These are phyloP conservation scores for Collybiopsis confluens DNA, from an alignment of 768 basidiomycete genomes.

Conservation along the genomic window DNA sequence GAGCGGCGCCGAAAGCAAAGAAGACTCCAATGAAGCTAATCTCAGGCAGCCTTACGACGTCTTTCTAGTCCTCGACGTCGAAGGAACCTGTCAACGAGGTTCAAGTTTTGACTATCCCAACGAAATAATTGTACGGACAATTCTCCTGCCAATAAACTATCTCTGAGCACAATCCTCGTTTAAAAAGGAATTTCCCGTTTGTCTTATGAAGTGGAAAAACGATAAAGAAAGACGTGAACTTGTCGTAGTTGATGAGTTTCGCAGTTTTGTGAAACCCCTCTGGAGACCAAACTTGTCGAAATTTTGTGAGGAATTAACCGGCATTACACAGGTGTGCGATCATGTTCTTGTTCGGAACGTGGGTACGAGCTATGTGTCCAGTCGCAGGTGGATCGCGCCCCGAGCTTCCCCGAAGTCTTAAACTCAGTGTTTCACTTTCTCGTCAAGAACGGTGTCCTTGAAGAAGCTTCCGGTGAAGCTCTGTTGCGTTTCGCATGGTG, in stretches of 20 bases:
- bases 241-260: conserved; percentile 76
- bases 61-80: conserved; percentile 87
- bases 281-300: conserved; percentile 78
- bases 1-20: background rate
- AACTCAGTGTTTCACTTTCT: conserved; percentile 63
- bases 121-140: conserved; percentile 82
- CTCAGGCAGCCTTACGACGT: conserved; percentile 46
- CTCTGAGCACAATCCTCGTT: background rate
- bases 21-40: background rate
- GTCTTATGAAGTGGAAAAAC: conserved; percentile 80
- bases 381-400: conserved; percentile 78
- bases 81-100: conserved; percentile 74
- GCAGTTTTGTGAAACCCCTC: conserved; percentile 81
- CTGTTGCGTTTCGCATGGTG: conserved; percentile 75
- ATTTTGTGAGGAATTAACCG: conserved; percentile 87
- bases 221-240: conserved; percentile 49
- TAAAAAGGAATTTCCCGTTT: conserved; percentile 89
- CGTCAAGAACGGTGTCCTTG: conserved; percentile 64
- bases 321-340: conserved; percentile 76
- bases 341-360: background rate
- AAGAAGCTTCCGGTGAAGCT: conserved; percentile 49
- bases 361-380: conserved; percentile 25
- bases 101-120: conserved; percentile 82
- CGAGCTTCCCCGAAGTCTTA: conserved; percentile 69
- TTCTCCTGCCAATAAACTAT: background rate